These are phyloP conservation scores for Ceratobasidium sp. DNA, from an alignment of 1,284 basidiomycete genomes.

Conservation along the genomic window DNA sequence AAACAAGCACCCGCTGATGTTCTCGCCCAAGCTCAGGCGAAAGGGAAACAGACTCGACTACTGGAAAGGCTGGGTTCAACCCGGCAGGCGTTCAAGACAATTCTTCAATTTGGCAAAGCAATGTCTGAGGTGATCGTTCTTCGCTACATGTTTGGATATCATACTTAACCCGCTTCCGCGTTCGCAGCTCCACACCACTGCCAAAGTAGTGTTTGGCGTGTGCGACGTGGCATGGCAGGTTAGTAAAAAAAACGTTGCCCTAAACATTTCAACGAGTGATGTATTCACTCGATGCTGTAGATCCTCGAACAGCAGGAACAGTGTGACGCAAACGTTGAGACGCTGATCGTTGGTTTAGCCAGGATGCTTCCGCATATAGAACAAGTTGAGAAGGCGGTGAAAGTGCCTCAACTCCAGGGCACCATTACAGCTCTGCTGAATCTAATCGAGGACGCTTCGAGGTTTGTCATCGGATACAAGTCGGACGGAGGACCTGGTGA, in stretches of 20 bases:
- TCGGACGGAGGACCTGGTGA: background rate
- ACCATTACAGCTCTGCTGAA: background rate
- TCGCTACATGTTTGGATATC: too few species aligned
- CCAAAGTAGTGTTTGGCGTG: background rate
- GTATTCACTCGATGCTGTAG: background rate
- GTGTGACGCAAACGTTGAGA: background rate
- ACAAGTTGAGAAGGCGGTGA: background rate
- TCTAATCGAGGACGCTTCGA: constrained; percentile 18
- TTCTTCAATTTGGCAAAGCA: too few species aligned
- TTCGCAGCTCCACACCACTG: background rate
- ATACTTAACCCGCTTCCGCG: too few species aligned
- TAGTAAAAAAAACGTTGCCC: background rate
- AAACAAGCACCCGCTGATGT: too few species aligned
- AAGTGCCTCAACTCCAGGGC: background rate
- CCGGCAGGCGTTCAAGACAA: too few species aligned
- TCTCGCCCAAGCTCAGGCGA: too few species aligned
- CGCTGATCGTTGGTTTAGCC: background rate
- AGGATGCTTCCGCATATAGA: constrained; percentile 7
- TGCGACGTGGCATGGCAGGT: constrained; percentile 8
- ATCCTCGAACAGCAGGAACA: constrained; percentile 3
- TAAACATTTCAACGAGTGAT: background rate
- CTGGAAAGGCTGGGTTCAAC: too few species aligned
- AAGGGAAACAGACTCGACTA: too few species aligned
- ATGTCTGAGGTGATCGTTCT: too few species aligned
- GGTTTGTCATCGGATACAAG: constrained; percentile 1